Evolutionary conservation across 139 green algal genomes (phyloP).

Genomic region (Coccomyxa sp.): DNA sequence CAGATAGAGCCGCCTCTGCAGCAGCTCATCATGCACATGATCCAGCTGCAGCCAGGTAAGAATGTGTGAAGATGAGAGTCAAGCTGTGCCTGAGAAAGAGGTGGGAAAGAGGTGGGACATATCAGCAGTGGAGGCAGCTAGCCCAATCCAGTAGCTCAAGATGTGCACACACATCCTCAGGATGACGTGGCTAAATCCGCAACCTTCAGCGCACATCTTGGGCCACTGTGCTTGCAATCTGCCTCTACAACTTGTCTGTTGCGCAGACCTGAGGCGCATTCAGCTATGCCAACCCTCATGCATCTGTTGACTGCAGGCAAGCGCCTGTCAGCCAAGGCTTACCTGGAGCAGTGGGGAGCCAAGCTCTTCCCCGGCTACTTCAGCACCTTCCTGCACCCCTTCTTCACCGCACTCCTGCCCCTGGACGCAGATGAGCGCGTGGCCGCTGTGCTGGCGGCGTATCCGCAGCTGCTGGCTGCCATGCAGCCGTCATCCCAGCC

Average conservation of each 20-base stretch:
- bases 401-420: constrained; percentile 56
- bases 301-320: constrained; percentile 16
- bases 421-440: constrained; percentile 63
- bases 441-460: constrained; percentile 17
- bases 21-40: constrained; percentile 85
- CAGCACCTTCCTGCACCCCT: constrained; percentile 52
- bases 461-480: constrained; percentile 12
- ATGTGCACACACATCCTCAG: no score
- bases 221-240: neutral
- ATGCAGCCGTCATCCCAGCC: constrained; percentile 3
- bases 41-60: constrained; percentile 67
- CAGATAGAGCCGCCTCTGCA: constrained; percentile 38
- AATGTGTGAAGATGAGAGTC: no score
- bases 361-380: constrained; percentile 74
- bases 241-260: neutral
- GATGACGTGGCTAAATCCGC: no score
- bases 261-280: neutral
- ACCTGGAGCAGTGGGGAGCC: constrained; percentile 56
- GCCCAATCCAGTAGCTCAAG: no score
- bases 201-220: constrained; percentile 11
- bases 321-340: constrained; percentile 59
- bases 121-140: no score
- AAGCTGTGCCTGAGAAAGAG: no score
- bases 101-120: no score
- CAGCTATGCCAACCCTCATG: neutral